These are phyloP conservation scores for Xylariaceae sp. DNA, from an alignment of 2,329 filamentous ascomycete genomes.

Conservation along the genomic window DNA sequence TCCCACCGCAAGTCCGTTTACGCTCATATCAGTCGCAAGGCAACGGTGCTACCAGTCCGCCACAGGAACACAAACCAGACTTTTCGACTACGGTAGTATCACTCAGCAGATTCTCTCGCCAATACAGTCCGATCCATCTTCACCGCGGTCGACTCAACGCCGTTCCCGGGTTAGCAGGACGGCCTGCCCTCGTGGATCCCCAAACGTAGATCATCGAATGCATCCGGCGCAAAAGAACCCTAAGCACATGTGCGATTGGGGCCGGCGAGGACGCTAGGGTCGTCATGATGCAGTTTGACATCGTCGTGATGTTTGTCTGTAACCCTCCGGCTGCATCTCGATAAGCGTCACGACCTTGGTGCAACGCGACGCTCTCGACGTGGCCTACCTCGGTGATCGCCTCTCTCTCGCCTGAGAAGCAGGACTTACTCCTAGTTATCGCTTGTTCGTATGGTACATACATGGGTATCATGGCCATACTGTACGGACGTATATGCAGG, in stretches of 20 bases:
- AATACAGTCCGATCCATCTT: background rate
- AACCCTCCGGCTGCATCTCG: conserved; percentile 14
- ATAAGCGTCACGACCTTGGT: conserved; percentile 7
- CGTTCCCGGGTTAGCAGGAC: background rate
- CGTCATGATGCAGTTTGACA: conserved; percentile 6
- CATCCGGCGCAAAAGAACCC: background rate
- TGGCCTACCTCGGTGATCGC: conserved; percentile 10
- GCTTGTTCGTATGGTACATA: background rate
- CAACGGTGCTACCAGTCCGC: background rate
- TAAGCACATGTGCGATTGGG: conserved; percentile 3
- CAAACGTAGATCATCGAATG: background rate
- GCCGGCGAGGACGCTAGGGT: background rate
- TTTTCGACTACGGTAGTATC: too few relatives aligned
- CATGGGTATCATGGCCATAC: background rate
- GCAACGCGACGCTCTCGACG: conserved; percentile 9
- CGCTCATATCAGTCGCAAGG: background rate
- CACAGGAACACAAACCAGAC: background rate
- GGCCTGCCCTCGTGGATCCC: background rate
- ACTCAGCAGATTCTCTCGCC: too few relatives aligned
- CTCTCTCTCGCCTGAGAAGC: background rate
- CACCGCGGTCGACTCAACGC: background rate
- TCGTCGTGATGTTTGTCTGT: conserved; percentile 9
- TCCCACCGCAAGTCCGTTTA: background rate
- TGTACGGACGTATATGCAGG: conserved; percentile 1
- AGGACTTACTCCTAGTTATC: background rate